Conservation (phyloP, 768 basidiomycete genomes). For the Suillus subluteus region DNA sequence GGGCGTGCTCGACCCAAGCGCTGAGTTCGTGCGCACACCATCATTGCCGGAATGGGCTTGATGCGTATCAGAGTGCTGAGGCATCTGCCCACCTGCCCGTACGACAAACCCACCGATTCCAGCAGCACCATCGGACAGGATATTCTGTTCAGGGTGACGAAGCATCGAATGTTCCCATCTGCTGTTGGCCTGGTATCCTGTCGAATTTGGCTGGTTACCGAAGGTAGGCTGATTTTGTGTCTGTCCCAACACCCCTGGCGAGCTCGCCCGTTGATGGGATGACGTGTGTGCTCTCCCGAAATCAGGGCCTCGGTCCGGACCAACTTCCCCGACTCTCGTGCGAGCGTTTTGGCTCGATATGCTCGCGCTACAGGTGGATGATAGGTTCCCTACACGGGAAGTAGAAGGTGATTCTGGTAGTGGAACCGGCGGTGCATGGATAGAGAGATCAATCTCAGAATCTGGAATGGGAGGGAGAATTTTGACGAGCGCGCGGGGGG, state of each 20-base stretch:
- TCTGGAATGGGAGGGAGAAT: conserved; percentile 25
- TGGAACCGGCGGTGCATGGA: conserved; percentile 23
- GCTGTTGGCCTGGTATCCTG: background rate
- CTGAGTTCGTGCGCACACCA: background rate
- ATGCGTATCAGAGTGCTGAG: background rate
- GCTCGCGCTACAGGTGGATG: background rate
- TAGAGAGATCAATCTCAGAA: conserved; percentile 14
- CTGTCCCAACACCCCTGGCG: background rate
- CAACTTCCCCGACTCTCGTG: conserved; percentile 20
- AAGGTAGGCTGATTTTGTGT: conserved; percentile 9
- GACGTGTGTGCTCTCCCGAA: conserved; percentile 11
- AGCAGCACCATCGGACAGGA: background rate
- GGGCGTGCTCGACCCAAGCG: background rate
- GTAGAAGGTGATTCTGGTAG: conserved; percentile 32
- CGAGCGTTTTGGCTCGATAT: background rate
- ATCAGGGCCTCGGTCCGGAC: conserved; percentile 24
- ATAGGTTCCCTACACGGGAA: conserved; percentile 24
- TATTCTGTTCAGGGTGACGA: conserved; percentile 13
- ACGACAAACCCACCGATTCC: background rate
- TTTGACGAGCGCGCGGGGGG: conserved; percentile 12
- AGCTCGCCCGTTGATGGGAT: conserved; percentile 2
- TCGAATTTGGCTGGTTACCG: conserved; percentile 9
- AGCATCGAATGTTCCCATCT: background rate
- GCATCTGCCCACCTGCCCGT: background rate
- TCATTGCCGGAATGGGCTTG: background rate